Conservation (phyloP, 352 stramenopile species). For the Globisporangium parvum region DNA sequence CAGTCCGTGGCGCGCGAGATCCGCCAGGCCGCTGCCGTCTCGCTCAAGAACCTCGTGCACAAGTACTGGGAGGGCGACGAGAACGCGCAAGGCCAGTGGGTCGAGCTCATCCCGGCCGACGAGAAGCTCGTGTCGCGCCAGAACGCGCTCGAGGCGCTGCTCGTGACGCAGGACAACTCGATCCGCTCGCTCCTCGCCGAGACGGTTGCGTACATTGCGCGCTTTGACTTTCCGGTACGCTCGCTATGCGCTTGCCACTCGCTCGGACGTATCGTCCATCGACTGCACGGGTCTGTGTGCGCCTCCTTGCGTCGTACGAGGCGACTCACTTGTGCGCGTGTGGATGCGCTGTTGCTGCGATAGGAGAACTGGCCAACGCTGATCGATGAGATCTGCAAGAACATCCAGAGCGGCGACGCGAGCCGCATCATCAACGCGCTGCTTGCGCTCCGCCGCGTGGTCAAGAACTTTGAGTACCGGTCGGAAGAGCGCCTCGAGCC, state of each 20-base stretch:
- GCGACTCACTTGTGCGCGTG: not conserved
- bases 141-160: constrained; percentile 71
- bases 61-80: constrained; percentile 90
- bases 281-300: not conserved
- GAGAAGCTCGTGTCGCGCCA: constrained; percentile 66
- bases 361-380: constrained; percentile 90
- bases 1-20: constrained; percentile 73
- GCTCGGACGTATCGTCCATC: not conserved
- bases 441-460: constrained; percentile 92
- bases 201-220: constrained; percentile 91
- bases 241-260: not conserved
- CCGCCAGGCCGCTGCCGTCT: constrained; percentile 91
- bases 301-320: not conserved
- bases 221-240: constrained; percentile 92
- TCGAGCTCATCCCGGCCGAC: constrained; percentile 53
- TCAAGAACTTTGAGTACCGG: constrained; percentile 98
- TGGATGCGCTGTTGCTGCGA: not conserved
- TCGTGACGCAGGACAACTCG: constrained; percentile 87
- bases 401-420: constrained; percentile 86
- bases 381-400: constrained; percentile 81
- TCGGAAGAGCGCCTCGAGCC: constrained; percentile 81
- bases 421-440: constrained; percentile 89
- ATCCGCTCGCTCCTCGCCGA: constrained; percentile 92
- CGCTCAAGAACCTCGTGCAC: constrained; percentile 94
- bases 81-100: constrained; percentile 69